Base-by-base conservation (phyloP, 1,284 basidiomycete genomes). In the Agaricales sp. region DNA sequence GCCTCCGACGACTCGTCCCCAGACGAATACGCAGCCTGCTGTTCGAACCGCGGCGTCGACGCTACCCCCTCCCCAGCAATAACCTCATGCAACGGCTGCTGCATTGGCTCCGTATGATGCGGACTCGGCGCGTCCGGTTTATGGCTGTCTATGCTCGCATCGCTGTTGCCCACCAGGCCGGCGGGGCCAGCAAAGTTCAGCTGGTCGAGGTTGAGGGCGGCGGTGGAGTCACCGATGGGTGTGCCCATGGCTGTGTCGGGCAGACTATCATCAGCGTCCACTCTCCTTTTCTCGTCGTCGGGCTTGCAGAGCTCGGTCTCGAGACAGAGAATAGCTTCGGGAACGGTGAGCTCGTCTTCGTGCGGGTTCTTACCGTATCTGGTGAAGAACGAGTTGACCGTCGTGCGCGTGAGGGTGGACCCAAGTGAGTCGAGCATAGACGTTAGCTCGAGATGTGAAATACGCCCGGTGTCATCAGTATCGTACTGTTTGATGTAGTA, bases 391-490 rank as follows among this genome's bases (percentile, higher is more conserved):
- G 76, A 73, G 56, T 86, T 76, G 53, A 94, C 71, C 1, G 95
- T 99, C 46, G 80, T 71, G 0, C 65, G 67, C 2, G 89, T 89
- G 35, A 99, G 77, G 0, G 95, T 98, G 2, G 92, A 95, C 2
- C 94, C 93, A 23, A 99, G 80, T 3, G 93, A 96, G 67, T 97
- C 93, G 47, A 99, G 83, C 91, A 98, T 95, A n/a, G 89, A 87
- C 0, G 86, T 87, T 20, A 99, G 73, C 65, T 99, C 95, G 48
- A 95, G 70, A 53, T 84, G 82, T 0, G 91, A 94, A 37, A 95
- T 68, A 1, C 75, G 67, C n/a, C 71, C 70, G 0, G 82, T 87
- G 53, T 95, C 90, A 63, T 95, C 92, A 0, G 84, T 77, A 59
- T 98, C 94, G 64, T 96, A 99, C 57, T 96, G 87, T 52, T 79